Percentiles rank a stretch among this genome's conserved stretches.
These are phyloP conservation scores for Aspergillus aculeatus DNA, from an alignment of 2,329 filamentous ascomycete genomes.

Conservation along the genomic window DNA sequence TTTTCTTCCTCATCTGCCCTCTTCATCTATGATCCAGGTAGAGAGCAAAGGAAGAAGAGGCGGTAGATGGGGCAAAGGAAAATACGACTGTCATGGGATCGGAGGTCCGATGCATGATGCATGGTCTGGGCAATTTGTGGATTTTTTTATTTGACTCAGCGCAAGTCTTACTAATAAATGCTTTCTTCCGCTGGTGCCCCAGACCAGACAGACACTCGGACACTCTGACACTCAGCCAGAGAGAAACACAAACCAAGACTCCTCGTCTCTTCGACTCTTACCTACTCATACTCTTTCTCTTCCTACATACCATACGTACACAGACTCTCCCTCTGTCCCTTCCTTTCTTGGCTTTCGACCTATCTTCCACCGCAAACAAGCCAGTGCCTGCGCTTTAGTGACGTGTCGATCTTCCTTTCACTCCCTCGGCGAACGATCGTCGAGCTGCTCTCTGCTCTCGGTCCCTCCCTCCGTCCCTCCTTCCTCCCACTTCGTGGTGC, in stretches of 20 bases:
- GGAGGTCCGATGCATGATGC: background rate
- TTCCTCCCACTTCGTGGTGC: slow-evolving; percentile 5
- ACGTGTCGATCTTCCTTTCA: background rate
- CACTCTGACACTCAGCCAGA: background rate
- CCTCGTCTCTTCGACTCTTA: background rate
- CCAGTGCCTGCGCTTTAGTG: background rate
- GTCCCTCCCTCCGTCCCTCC: background rate
- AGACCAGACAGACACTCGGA: background rate
- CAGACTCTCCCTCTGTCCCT: background rate
- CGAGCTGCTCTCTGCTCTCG: background rate
- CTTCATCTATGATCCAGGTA: background rate
- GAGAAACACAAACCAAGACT: too few relatives aligned
- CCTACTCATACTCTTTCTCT: background rate
- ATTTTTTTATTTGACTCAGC: background rate
- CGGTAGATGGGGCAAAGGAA: background rate
- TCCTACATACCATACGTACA: background rate
- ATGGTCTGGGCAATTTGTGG: too few relatives aligned
- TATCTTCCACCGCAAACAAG: background rate
- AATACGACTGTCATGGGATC: background rate
- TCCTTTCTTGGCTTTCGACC: background rate
- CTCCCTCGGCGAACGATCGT: background rate
- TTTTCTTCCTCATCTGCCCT: background rate
- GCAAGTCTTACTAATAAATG: background rate
- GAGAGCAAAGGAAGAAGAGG: background rate
- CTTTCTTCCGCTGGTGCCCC: background rate